These are phyloP conservation scores for Leccinum obscurum DNA, from an alignment of 768 basidiomycete species.

Conservation along the genomic window DNA sequence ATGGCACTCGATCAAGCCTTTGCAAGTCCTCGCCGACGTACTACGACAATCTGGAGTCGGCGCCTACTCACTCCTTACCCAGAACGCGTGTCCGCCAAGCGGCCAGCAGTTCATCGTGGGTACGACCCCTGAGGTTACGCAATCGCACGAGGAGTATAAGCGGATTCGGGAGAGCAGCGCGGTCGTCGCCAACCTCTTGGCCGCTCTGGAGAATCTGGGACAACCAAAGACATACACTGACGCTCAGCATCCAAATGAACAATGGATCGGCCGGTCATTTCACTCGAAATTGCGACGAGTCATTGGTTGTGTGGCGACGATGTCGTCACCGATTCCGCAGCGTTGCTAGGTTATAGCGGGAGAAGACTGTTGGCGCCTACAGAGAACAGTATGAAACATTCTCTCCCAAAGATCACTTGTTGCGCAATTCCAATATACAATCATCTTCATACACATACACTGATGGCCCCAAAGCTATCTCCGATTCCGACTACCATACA, in stretches of 20 bases:
- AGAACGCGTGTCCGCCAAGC: conserved; percentile 13
- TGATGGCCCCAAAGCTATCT: too few species aligned
- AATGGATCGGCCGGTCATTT: neutral
- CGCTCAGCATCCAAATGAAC: neutral
- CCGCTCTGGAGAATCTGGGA: conserved; percentile 60
- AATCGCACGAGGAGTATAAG: conserved; percentile 50
- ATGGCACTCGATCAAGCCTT: too few species aligned
- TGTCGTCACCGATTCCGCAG: neutral
- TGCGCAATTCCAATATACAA: too few species aligned
- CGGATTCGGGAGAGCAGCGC: conserved; percentile 34
- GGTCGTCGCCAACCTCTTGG: conserved; percentile 43
- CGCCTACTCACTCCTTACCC: conserved; percentile 52
- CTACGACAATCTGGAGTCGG: conserved; percentile 44
- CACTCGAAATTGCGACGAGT: neutral
- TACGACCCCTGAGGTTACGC: conserved; percentile 43
- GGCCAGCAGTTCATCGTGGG: conserved; percentile 50
- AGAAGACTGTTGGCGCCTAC: too few species aligned
- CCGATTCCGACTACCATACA: too few species aligned
- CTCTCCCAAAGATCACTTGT: too few species aligned
- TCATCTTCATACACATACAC: too few species aligned
- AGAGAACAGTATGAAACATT: too few species aligned
- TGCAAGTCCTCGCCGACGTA: too few species aligned
- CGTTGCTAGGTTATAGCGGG: too few species aligned
- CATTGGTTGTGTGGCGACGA: neutral
- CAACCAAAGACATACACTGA: neutral